Conservation (phyloP, 805 yeast genomes). For the Hanseniaspora singularis region DNA sequence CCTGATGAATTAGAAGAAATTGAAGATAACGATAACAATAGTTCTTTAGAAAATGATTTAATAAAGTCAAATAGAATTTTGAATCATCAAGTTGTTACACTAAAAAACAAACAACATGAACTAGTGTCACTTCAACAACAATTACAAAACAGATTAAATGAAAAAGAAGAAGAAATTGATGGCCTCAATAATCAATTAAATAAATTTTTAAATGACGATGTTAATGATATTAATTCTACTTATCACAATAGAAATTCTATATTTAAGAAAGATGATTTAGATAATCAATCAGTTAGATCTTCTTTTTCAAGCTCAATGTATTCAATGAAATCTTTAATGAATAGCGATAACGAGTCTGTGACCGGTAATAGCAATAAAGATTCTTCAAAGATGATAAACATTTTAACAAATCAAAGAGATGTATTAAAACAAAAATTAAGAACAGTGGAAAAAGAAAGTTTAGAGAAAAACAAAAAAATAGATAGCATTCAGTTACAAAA, state of each 20-base stretch:
- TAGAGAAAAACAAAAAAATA: neutral
- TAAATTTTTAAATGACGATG: slow-evolving; percentile 5
- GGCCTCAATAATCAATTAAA: slow-evolving; percentile 4
- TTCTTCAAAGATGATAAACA: slow-evolving; percentile 4
- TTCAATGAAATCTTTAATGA: slow-evolving; percentile 9
- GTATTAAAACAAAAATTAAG: slow-evolving; percentile 11
- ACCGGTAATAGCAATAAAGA: neutral
- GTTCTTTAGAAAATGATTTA: slow-evolving; percentile 6
- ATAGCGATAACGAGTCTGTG: neutral
- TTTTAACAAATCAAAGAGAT: slow-evolving; percentile 12
- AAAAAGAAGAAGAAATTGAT: slow-evolving; percentile 3
- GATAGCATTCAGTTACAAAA: neutral
- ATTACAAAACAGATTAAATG: neutral
- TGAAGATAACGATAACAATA: no score
- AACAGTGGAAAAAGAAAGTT: neutral
- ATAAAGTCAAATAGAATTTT: slow-evolving; percentile 5
- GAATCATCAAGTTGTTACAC: slow-evolving; percentile 5
- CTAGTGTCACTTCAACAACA: neutral
- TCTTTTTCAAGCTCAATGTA: slow-evolving; percentile 9
- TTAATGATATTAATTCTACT: neutral
- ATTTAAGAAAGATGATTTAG: slow-evolving; percentile 4
- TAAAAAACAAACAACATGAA: slow-evolving; percentile 12
- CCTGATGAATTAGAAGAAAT: slow-evolving; percentile 1
- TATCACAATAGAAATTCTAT: neutral
- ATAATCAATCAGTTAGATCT: slow-evolving; percentile 8